Conservation (phyloP, 2,329 filamentous ascomycete species). For the Colletotrichum paranaense region DNA sequence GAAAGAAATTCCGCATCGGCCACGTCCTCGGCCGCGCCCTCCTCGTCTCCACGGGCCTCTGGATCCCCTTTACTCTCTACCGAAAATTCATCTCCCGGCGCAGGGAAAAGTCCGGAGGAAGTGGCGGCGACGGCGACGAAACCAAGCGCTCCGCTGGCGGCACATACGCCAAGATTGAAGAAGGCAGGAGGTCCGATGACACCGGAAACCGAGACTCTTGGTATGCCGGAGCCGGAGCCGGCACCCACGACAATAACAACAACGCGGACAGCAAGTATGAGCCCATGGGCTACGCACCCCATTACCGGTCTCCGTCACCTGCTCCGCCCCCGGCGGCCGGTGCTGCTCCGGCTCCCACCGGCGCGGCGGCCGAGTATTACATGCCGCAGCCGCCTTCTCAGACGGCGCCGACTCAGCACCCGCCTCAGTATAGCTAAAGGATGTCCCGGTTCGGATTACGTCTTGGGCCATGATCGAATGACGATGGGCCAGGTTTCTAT, state of each 20-base stretch:
- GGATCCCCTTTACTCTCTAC: conserved; percentile 38
- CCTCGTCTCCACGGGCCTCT: conserved; percentile 35
- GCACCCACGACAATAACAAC: background rate
- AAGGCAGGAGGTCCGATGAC: conserved; percentile 21
- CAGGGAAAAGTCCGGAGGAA: background rate
- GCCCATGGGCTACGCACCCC: conserved; percentile 16
- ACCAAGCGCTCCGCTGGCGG: background rate
- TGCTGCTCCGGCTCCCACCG: conserved; percentile 4
- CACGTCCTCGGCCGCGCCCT: conserved; percentile 31
- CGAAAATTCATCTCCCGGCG: conserved; percentile 38
- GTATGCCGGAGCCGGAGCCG: conserved; percentile 28
- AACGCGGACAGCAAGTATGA: conserved; percentile 20
- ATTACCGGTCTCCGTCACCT: background rate
- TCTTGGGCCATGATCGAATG: too few species aligned
- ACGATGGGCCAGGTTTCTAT: background rate
- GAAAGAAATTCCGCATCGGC: conserved; percentile 31
- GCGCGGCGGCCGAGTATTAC: conserved; percentile 29
- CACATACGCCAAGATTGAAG: conserved; percentile 35
- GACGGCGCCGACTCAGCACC: conserved; percentile 23
- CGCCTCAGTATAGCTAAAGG: conserved; percentile 17
- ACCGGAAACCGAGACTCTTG: conserved; percentile 6
- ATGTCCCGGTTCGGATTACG: background rate
- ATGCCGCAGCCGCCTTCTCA: conserved; percentile 25
- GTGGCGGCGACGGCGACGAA: background rate
- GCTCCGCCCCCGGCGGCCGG: background rate